Conservation (phyloP, 2,329 filamentous ascomycete species). For the Scedosporium minutisporum region DNA sequence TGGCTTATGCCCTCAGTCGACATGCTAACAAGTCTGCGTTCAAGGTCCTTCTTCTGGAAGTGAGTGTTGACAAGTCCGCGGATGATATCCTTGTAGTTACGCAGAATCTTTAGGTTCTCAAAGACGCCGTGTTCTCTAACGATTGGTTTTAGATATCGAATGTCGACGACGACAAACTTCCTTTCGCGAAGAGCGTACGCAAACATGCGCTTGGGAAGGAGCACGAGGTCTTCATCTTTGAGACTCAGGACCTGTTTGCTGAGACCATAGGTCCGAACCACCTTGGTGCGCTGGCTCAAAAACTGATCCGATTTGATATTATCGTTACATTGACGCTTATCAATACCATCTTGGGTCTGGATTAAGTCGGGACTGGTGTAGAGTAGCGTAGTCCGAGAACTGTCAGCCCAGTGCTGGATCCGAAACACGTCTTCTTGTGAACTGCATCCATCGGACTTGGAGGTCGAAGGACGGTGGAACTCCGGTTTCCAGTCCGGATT, state of each 20-base stretch:
- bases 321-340: slow-evolving; percentile 7
- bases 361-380: too few species aligned
- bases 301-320: slow-evolving; percentile 24
- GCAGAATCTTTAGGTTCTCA: slow-evolving; percentile 49
- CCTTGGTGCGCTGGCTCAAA: slow-evolving; percentile 23
- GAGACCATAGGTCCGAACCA: slow-evolving; percentile 34
- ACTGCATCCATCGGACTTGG: slow-evolving; percentile 21
- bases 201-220: slow-evolving; percentile 31
- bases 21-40: slow-evolving; percentile 14
- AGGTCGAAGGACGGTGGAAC: slow-evolving; percentile 19
- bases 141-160: slow-evolving; percentile 23
- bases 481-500: slow-evolving; percentile 26
- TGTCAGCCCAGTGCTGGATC: slow-evolving; percentile 28
- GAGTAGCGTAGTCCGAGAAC: background rate
- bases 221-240: slow-evolving; percentile 58
- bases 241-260: slow-evolving; percentile 49
- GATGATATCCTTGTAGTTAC: slow-evolving; percentile 55
- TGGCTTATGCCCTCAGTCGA: slow-evolving; percentile 51
- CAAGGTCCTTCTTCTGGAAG: slow-evolving; percentile 59
- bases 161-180: slow-evolving; percentile 27
- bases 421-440: slow-evolving; percentile 23
- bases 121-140: slow-evolving; percentile 26
- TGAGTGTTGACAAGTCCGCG: slow-evolving; percentile 63
- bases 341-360: too few species aligned
- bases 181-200: slow-evolving; percentile 30